Evolutionary conservation across 495 filamentous ascomycete genomes (phyloP), one percentile per base, ranked within the genome.

Genomic region (Talaromyces wortmannii): DNA sequence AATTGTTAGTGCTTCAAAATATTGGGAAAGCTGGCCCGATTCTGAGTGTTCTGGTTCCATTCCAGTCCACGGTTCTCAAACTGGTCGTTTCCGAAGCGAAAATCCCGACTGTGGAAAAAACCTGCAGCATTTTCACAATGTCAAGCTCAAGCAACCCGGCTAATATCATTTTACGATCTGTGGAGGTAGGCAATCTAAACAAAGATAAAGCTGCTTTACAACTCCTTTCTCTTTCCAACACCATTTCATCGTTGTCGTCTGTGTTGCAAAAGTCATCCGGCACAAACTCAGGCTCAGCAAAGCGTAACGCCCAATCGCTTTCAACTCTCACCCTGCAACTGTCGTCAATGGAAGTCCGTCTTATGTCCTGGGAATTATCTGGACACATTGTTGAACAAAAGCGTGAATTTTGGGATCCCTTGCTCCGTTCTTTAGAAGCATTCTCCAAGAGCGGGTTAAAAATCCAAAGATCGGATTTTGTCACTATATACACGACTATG

Each of bases 401-500:
- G 23, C 88, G 83, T 62, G 89, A 95, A 30, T 64, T 95, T 50
- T 66, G 85, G 48, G 77, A 83, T 4, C 90, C 90, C 11, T 78
- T 92, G 40, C 70, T 79, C 4, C 80, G 83, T 42, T 92, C 83
- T 56, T 65, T 92, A 15, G 70, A 74, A 2, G 75, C 74, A 13
- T 92, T 86, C 59, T 68, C 76, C 42, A 76, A 86, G 46, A 78
- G 85, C 12, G 73, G 65, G 36, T 68, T 73, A 29, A 66, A 67
- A 0, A 65, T 75, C 5, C 59, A 70, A 1, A 72, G 72, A 42
- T 18, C 69, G 1, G 69, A 73, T 18, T 82, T 81, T 56, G 64
- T 65, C 6, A 36, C 50, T 2, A 50, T 74, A 7, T 74, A 71
- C 55, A 69, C 64, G 36, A 63, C 59, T 0, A 67, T 76, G 13